Evolutionary conservation across 2,329 filamentous ascomycete species (phyloP), one percentile per base, ranked within the genome.

Genomic region (Nothomitra cinnamomea): DNA sequence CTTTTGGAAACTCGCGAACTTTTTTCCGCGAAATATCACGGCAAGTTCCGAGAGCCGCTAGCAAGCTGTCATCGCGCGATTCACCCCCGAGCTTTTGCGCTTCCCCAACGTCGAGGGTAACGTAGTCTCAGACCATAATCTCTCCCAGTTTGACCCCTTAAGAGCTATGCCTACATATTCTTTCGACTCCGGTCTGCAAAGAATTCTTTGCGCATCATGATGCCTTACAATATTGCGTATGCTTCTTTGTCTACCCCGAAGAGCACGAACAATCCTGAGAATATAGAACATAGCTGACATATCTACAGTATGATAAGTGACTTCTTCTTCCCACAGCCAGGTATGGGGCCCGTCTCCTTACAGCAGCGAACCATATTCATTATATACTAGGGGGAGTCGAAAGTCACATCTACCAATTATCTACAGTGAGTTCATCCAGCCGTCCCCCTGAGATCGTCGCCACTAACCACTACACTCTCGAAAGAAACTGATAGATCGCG

Each of bases 281-380:
- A n/a, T n/a, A n/a, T n/a, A n/a, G n/a, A n/a, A n/a, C n/a, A n/a
- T n/a, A 12, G 3, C 25, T 24, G 52, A 49, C 58, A 66, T 67
- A 61, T 55, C 8, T 54, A 12, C 59, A 81, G 78, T 56, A 98
- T 98, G 92, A 86, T 95, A 67, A 89, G 90, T 77, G 92, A 98
- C 74, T 95, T 94, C 77, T 98, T 98, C 81, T 98, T 94, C 66
- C 92, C 92, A 13, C 90, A 96, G 64, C 90, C 92, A 52, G 89
- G 74, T 74, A 65, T 53, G 67, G 53, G 21, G 10, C 17, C 42
- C n/a, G 36, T 22, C 25, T 36, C 22, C 36, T 47, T 40, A 52
- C 12, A 55, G 50, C 42, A 10, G 5, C 35, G 45, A 42, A 35
- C 17, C 13, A 10, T 48, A 59, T 62, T 65, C 52, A 62, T 60